Percentiles rank a stretch among this genome's conserved stretches.
These are phyloP conservation scores for Colletotrichum horii DNA, from an alignment of 2,329 filamentous ascomycete species.

Conservation along the genomic window DNA sequence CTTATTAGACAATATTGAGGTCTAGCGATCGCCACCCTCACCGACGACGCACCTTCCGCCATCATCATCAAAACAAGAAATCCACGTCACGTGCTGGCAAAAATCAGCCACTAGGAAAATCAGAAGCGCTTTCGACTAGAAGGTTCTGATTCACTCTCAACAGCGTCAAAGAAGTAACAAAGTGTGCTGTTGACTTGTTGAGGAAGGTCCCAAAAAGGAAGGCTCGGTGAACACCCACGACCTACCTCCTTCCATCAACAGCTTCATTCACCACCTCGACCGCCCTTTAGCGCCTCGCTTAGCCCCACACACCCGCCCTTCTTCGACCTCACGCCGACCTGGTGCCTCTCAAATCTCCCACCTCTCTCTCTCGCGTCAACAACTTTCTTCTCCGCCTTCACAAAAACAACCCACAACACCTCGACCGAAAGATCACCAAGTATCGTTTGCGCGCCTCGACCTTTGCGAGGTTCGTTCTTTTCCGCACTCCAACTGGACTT, in stretches of 20 bases:
- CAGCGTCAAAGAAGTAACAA: not conserved
- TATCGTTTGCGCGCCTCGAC: not conserved
- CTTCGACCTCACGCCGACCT: not conserved
- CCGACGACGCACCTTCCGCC: not conserved
- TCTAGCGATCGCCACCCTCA: not conserved
- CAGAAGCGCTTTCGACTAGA: not conserved
- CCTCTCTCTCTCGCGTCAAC: not conserved
- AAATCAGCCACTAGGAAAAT: not conserved
- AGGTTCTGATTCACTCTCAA: not conserved
- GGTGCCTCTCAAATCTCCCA: not conserved
- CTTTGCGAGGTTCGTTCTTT: not conserved
- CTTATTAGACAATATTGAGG: not conserved
- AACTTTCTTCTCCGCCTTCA: not conserved
- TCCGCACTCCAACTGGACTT: constrained; percentile 1
- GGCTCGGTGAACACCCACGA: not conserved
- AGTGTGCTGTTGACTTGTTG: not conserved
- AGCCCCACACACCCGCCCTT: not conserved
- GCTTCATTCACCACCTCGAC: not conserved
- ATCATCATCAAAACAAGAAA: not conserved
- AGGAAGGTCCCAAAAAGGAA: not conserved
- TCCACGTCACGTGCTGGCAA: not conserved
- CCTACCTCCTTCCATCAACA: constrained; percentile 10
- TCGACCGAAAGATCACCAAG: not conserved
- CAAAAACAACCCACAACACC: not conserved
- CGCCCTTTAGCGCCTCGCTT: not conserved